These are phyloP conservation scores for Tieghemiomyces parasiticus DNA, from an alignment of 192 early-diverging fungal genomes.

Conservation along the genomic window DNA sequence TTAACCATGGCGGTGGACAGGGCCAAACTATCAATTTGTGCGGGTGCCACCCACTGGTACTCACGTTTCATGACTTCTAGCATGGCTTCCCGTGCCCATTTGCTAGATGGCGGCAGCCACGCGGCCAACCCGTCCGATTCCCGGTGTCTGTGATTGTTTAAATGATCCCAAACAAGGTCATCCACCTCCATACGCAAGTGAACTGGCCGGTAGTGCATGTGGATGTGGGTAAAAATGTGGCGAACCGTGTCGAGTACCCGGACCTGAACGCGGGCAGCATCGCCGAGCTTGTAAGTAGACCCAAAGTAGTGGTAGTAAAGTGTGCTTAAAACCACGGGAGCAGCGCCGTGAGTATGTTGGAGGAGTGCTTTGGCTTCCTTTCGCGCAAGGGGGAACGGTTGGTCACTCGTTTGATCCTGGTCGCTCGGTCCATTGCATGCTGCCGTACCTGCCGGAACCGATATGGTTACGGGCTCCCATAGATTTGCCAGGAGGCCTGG, in stretches of 20 bases:
- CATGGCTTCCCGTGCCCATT: background rate
- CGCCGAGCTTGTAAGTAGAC: background rate
- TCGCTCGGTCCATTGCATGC: background rate
- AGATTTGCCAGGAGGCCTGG: conserved; percentile 8
- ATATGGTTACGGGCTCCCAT: conserved; percentile 7
- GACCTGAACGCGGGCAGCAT: no score
- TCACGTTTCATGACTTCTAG: background rate
- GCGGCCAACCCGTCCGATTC: background rate
- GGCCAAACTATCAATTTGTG: background rate
- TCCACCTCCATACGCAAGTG: background rate
- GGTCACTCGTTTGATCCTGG: background rate
- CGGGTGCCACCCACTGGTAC: background rate
- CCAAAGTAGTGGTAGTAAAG: background rate
- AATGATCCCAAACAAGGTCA: background rate
- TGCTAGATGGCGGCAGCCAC: background rate
- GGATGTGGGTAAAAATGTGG: conserved; percentile 7
- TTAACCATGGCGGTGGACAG: background rate
- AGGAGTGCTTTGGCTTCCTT: background rate
- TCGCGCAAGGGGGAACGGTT: background rate
- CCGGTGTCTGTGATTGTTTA: background rate
- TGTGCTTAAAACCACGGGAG: background rate
- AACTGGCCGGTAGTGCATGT: background rate
- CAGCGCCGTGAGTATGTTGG: background rate
- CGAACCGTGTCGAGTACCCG: background rate
- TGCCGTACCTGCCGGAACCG: background rate